Conservation (phyloP, 2,329 filamentous ascomycete species). For the Aspergillus sp. region DNA sequence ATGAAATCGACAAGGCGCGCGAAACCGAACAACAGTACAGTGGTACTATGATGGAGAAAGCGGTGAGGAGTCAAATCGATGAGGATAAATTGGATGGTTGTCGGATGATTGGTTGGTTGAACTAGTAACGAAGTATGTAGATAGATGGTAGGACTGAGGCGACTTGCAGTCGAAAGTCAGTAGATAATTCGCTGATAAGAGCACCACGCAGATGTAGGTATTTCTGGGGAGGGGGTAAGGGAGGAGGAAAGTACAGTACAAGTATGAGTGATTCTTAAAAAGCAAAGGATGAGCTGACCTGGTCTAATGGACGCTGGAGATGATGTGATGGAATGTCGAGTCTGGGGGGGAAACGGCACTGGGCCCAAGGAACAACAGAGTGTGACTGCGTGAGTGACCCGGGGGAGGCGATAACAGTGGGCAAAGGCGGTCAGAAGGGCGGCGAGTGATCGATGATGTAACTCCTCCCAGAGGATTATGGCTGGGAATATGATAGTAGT, state of each 20-base stretch:
- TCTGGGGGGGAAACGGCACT: conserved; percentile 14
- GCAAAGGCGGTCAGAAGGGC: conserved; percentile 29
- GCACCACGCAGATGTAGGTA: not conserved
- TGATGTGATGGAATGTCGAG: conserved; percentile 22
- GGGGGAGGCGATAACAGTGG: conserved; percentile 24
- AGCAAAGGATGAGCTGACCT: not conserved
- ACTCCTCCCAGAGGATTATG: not conserved
- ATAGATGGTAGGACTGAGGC: too few species aligned
- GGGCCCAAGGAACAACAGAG: conserved; percentile 19
- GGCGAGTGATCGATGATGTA: not conserved
- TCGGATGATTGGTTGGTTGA: too few species aligned
- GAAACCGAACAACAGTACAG: too few species aligned
- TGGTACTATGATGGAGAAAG: too few species aligned
- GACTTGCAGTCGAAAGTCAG: too few species aligned
- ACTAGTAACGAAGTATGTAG: too few species aligned
- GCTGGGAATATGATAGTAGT: too few species aligned
- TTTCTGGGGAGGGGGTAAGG: not conserved
- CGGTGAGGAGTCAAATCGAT: too few species aligned
- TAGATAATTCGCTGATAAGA: not conserved
- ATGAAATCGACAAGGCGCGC: too few species aligned
- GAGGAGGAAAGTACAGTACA: not conserved
- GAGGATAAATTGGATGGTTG: too few species aligned
- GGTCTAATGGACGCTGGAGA: conserved; percentile 16
- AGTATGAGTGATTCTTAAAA: conserved; percentile 2
- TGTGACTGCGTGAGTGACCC: too few species aligned